Conservation (phyloP, 441 rosid species). For the Euphorbia celastroides region DNA sequence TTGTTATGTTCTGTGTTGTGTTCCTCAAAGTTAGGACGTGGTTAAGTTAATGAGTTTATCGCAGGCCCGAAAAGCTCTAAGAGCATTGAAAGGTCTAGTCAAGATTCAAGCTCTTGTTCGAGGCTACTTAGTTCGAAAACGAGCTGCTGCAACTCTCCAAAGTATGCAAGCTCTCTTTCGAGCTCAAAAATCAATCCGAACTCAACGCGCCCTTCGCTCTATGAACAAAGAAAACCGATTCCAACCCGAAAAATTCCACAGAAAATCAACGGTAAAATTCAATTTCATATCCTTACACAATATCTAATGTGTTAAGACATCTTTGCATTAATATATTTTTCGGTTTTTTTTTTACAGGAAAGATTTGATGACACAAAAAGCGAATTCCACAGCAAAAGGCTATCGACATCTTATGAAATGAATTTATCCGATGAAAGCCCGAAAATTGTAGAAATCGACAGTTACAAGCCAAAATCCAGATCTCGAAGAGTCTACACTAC, state of each 20-base stretch:
- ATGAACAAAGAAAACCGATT: conserved; percentile 44
- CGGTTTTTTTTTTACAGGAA: conserved; percentile 37
- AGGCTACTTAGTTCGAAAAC: conserved; percentile 78
- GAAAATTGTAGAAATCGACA: conserved; percentile 86
- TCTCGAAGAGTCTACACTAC: conserved; percentile 45
- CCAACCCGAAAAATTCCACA: conserved; percentile 32
- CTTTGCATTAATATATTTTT: neutral
- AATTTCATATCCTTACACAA: neutral
- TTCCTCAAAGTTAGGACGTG: neutral
- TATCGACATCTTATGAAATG: conserved; percentile 46
- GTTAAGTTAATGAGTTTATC: neutral
- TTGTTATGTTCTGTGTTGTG: neutral
- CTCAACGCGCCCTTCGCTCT: conserved; percentile 46
- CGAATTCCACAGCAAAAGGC: conserved; percentile 75
- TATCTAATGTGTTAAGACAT: neutral
- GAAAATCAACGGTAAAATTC: conserved; percentile 53
- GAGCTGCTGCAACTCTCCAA: conserved; percentile 55
- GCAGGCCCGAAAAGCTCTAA: conserved; percentile 78
- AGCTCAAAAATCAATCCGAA: conserved; percentile 53
- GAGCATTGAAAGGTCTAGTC: conserved; percentile 82
- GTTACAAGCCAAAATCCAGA: conserved; percentile 63
- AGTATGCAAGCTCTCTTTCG: conserved; percentile 78
- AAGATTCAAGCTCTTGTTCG: conserved; percentile 84
- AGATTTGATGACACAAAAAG: conserved; percentile 58
- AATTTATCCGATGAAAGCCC: conserved; percentile 57